Evolutionary conservation across 2,329 filamentous ascomycete species (phyloP).

Genomic region (Spiromastix sp.): DNA sequence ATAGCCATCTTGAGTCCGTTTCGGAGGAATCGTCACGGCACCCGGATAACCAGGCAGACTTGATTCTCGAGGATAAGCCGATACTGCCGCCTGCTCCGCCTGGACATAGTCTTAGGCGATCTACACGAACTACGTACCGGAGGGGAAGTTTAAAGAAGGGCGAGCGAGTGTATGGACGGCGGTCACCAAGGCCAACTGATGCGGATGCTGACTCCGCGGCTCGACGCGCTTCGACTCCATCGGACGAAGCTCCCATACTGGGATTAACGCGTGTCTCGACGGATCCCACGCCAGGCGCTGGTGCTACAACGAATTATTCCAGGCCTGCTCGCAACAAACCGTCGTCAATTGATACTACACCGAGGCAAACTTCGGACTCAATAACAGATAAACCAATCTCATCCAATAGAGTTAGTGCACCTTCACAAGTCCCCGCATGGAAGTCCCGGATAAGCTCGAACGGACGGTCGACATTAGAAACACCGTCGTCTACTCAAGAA

Average conservation of each 20-base stretch:
- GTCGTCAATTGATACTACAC: slow-evolving; percentile 12
- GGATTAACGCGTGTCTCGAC: slow-evolving; percentile 26
- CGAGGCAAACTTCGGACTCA: slow-evolving; percentile 17
- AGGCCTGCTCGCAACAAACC: slow-evolving; percentile 15
- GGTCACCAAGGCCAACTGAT: slow-evolving; percentile 55
- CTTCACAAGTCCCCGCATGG: slow-evolving; percentile 38
- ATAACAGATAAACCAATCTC: slow-evolving; percentile 21
- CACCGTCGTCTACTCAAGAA: slow-evolving; percentile 37
- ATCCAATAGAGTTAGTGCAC: slow-evolving; percentile 20
- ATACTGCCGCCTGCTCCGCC: slow-evolving; percentile 68
- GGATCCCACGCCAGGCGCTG: slow-evolving; percentile 23
- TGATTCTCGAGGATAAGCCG: slow-evolving; percentile 59
- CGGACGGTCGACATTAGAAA: slow-evolving; percentile 44
- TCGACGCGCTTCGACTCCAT: slow-evolving; percentile 23
- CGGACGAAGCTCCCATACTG: slow-evolving; percentile 24
- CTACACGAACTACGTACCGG: slow-evolving; percentile 83
- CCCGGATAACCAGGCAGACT: slow-evolving; percentile 1
- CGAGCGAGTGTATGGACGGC: slow-evolving; percentile 65
- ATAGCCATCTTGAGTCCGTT: slow-evolving; percentile 6
- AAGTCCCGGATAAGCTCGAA: slow-evolving; percentile 48
- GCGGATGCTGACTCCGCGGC: slow-evolving; percentile 44
- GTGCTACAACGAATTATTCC: slow-evolving; percentile 38
- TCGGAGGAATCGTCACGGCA: slow-evolving; percentile 9
- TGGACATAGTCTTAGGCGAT: slow-evolving; percentile 72
- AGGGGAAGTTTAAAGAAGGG: slow-evolving; percentile 76